Evolutionary conservation across 345 rosid genomes (phyloP).

Genomic region (Gossypium arboreum): DNA sequence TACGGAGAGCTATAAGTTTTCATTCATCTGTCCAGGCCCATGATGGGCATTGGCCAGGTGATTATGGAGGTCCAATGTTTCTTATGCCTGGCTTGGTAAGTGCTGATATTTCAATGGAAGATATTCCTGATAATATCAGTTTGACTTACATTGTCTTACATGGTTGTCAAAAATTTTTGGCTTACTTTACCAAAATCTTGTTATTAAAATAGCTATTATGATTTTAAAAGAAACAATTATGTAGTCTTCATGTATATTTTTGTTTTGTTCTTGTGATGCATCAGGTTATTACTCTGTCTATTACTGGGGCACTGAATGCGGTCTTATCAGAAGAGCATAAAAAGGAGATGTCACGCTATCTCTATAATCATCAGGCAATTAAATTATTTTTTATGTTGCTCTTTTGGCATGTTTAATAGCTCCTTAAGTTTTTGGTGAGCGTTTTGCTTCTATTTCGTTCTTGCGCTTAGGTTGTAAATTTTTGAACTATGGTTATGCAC

Average conservation of each 20-base stretch:
- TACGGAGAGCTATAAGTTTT: constrained; percentile 67
- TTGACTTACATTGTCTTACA: not conserved
- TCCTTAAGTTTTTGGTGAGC: not conserved
- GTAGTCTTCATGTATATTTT: not conserved
- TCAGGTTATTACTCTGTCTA: constrained; percentile 74
- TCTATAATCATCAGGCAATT: constrained; percentile 85
- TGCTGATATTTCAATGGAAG: constrained; percentile 3
- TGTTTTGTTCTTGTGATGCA: constrained; percentile 17
- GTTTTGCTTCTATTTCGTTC: constrained; percentile 3
- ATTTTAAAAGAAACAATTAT: not conserved
- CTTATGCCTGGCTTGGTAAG: constrained; percentile 89
- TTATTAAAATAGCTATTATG: not conserved
- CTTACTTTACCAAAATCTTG: not conserved
- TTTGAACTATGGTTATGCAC: not conserved
- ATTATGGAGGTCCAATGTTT: constrained; percentile 99
- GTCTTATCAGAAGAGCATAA: constrained; percentile 71
- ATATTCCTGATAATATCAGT: not conserved
- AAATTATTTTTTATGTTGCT: not conserved
- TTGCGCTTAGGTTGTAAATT: not conserved
- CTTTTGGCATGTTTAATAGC: not conserved
- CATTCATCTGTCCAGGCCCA: constrained; percentile 75
- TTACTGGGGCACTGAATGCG: constrained; percentile 82
- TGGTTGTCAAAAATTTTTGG: not conserved
- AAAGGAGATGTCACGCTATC: constrained; percentile 78
- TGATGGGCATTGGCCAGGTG: constrained; percentile 99